Percentiles rank a stretch among this genome's conserved stretches.
phyloP scores from a whole-genome alignment of 2,329 filamentous ascomycete genomes.

The Basipetospora chlamydospora region DNA sequence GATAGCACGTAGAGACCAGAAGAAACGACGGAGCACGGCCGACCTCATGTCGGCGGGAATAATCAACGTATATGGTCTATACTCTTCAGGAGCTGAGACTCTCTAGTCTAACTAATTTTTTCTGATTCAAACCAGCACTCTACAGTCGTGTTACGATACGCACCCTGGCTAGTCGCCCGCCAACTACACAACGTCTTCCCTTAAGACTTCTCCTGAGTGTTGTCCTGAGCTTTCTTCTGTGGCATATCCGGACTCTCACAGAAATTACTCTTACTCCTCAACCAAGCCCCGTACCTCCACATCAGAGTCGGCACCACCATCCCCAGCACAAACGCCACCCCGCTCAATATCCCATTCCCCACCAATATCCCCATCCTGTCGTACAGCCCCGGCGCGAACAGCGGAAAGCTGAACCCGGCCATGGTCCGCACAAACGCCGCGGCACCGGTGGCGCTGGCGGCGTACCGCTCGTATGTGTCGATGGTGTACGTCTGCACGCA shows the following conservation, averaged over 20 bases:
- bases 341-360: constrained; percentile 23
- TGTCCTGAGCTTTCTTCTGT: no score
- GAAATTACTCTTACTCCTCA: constrained; percentile 9
- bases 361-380: constrained; percentile 26
- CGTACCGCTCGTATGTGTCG: constrained; percentile 29
- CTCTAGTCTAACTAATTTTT: no score
- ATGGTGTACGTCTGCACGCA: constrained; percentile 44
- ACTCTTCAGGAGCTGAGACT: no score
- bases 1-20: no score
- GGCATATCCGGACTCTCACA: constrained; percentile 5
- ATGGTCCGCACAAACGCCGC: constrained; percentile 40
- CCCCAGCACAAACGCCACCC: constrained; percentile 9
- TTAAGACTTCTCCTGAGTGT: no score
- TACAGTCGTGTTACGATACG: no score
- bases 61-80: no score
- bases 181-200: no score
- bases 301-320: constrained; percentile 9
- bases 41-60: no score
- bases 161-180: no score
- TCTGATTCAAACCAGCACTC: no score
- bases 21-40: no score
- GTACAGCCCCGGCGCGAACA: constrained; percentile 36
- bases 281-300: constrained; percentile 11
- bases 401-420: constrained; percentile 41
- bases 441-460: constrained; percentile 30